Evolutionary conservation across 345 rosid species (phyloP).

Genomic region (Eucalyptus virginea): DNA sequence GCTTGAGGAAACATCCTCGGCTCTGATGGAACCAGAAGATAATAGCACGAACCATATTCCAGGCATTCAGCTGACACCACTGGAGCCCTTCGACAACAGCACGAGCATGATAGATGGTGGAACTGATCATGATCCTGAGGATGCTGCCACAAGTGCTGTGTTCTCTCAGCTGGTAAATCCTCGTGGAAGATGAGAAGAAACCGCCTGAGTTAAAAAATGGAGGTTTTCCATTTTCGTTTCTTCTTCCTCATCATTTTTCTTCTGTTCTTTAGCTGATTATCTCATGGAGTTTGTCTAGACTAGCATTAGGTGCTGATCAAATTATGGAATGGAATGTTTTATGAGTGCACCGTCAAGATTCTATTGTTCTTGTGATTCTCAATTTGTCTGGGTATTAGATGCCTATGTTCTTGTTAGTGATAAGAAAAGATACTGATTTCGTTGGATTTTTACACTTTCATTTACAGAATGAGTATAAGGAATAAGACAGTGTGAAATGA

Average conservation of each 20-base stretch:
- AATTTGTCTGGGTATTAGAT: not conserved
- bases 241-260: not conserved
- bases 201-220: not conserved
- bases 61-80: slow-evolving; percentile 71
- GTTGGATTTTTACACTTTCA: not conserved
- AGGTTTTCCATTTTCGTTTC: not conserved
- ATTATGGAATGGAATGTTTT: not conserved
- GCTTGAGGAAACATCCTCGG: slow-evolving; percentile 86
- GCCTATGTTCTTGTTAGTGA: not conserved
- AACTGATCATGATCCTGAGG: slow-evolving; percentile 74
- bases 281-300: not conserved
- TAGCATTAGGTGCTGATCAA: not conserved
- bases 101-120: slow-evolving; percentile 57
- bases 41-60: slow-evolving; percentile 94
- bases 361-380: not conserved
- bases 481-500: not conserved
- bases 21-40: slow-evolving; percentile 87
- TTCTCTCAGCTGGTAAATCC: slow-evolving; percentile 98
- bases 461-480: not conserved
- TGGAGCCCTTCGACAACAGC: slow-evolving; percentile 87
- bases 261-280: not conserved
- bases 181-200: slow-evolving; percentile 62
- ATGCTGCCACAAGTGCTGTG: slow-evolving; percentile 84
- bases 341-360: not conserved
- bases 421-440: not conserved